Evolutionary conservation across 176 grass and related monocot species (phyloP).

Genomic region (Bonia amplexicaulis): DNA sequence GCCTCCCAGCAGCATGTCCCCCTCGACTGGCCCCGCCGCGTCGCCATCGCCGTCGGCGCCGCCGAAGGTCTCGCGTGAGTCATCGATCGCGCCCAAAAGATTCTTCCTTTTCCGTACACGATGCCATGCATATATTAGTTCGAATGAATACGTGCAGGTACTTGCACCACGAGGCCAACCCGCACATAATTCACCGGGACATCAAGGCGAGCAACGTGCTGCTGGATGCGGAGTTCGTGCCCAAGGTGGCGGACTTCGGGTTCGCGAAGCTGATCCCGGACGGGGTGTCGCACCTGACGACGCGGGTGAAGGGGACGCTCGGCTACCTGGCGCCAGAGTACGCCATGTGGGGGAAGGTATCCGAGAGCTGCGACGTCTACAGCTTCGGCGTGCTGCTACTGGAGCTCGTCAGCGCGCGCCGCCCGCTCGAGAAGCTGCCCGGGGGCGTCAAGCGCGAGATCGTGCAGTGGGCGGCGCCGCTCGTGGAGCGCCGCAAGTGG

Average conservation of each 20-base stretch:
- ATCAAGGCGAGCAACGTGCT: slow-evolving; percentile 88
- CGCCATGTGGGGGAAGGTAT: slow-evolving; percentile 80
- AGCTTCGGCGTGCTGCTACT: slow-evolving; percentile 77
- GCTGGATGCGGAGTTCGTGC: slow-evolving; percentile 50
- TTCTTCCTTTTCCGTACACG: too few relatives aligned
- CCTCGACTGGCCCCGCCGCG: slow-evolving; percentile 58
- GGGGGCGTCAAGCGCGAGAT: slow-evolving; percentile 58
- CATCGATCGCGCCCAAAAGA: not conserved
- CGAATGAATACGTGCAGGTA: slow-evolving; percentile 15
- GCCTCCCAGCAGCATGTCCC: slow-evolving; percentile 26
- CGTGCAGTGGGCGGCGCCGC: slow-evolving; percentile 61
- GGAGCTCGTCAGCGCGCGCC: slow-evolving; percentile 51
- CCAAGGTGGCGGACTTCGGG: slow-evolving; percentile 73
- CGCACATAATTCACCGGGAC: slow-evolving; percentile 70
- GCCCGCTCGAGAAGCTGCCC: slow-evolving; percentile 55
- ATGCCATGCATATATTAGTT: too few relatives aligned
- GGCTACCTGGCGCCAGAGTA: slow-evolving; percentile 79
- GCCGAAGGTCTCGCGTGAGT: slow-evolving; percentile 63
- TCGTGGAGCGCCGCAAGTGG: slow-evolving; percentile 46
- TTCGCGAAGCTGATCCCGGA: slow-evolving; percentile 80
- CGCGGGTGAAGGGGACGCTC: slow-evolving; percentile 68
- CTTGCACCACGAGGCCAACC: slow-evolving; percentile 70
- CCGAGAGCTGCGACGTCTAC: slow-evolving; percentile 73
- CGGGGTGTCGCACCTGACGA: slow-evolving; percentile 73
- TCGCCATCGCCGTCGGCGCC: slow-evolving; percentile 57